These are phyloP conservation scores for Amphichorda felina DNA, from an alignment of 2,329 filamentous ascomycete genomes.

Conservation along the genomic window DNA sequence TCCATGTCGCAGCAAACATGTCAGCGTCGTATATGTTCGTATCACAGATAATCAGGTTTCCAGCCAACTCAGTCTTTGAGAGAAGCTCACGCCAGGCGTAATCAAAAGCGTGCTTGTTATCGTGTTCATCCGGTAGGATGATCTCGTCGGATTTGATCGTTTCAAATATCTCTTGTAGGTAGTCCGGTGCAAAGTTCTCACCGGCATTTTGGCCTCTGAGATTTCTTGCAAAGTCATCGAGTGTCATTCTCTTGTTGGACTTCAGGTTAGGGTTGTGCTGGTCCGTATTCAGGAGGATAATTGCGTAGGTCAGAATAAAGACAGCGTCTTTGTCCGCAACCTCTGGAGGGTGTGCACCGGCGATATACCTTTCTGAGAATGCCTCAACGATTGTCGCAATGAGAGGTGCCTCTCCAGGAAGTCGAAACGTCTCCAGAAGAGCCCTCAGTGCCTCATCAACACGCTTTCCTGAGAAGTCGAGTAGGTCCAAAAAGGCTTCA, in stretches of 20 bases:
- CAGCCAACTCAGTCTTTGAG: conserved; percentile 67
- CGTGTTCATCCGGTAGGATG: conserved; percentile 92
- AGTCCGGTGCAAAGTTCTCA: conserved; percentile 73
- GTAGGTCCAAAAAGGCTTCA: conserved; percentile 72
- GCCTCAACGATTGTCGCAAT: conserved; percentile 86
- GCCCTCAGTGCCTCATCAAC: conserved; percentile 83
- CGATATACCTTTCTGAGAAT: conserved; percentile 78
- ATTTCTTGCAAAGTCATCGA: conserved; percentile 74
- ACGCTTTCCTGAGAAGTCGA: conserved; percentile 77
- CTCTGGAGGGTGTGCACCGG: conserved; percentile 55
- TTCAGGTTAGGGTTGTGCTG: conserved; percentile 90
- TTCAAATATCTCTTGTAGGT: conserved; percentile 76
- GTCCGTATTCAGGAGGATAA: conserved; percentile 96
- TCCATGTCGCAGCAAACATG: conserved; percentile 96
- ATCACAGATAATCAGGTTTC: conserved; percentile 65
- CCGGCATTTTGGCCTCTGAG: conserved; percentile 82
- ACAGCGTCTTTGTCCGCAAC: conserved; percentile 80
- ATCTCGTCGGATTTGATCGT: conserved; percentile 91
- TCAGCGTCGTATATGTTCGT: conserved; percentile 95
- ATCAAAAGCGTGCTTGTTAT: conserved; percentile 92
- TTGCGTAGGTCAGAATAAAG: conserved; percentile 86
- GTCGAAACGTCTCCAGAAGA: conserved; percentile 81
- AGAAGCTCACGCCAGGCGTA: conserved; percentile 95
- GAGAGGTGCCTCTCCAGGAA: conserved; percentile 84
- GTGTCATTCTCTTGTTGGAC: conserved; percentile 71